These are phyloP conservation scores for Aspergillus asperescens DNA, from an alignment of 495 filamentous ascomycete genomes.

Conservation along the genomic window DNA sequence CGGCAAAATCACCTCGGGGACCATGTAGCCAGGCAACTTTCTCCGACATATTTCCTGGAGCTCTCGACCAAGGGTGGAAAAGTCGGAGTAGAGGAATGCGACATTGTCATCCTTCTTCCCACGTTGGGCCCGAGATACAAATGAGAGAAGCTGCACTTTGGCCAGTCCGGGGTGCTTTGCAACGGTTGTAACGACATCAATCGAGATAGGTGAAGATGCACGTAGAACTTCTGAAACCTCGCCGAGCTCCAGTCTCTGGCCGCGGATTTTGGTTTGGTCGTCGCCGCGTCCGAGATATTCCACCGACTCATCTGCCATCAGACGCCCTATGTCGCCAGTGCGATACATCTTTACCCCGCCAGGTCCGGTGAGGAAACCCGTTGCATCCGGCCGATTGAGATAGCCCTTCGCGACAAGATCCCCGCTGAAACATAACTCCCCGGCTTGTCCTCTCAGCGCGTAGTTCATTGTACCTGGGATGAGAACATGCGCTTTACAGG, in stretches of 20 bases:
- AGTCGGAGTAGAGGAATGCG: conserved; percentile 20
- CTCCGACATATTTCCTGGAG: conserved; percentile 36
- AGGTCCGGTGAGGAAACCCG: conserved; percentile 37
- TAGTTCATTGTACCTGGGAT: conserved; percentile 59
- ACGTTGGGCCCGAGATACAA: conserved; percentile 21
- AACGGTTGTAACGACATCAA: conserved; percentile 40
- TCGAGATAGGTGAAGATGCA: conserved; percentile 27
- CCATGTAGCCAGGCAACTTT: conserved; percentile 50
- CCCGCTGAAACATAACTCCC: conserved; percentile 83
- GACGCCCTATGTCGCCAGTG: conserved; percentile 45
- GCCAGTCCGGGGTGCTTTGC: conserved; percentile 40
- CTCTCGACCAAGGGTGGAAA: conserved; percentile 19
- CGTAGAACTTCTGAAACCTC: conserved; percentile 61
- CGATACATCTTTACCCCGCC: conserved; percentile 41
- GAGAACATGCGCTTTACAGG: conserved; percentile 79
- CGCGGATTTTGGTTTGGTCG: conserved; percentile 75
- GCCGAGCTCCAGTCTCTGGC: conserved; percentile 68
- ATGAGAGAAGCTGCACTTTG: conserved; percentile 40
- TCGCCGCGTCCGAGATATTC: conserved; percentile 70
- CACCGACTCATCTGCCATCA: conserved; percentile 42
- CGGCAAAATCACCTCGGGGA: conserved; percentile 46
- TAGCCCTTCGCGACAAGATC: conserved; percentile 85
- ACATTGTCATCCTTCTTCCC: conserved; percentile 8
- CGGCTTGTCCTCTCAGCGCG: conserved; percentile 71
- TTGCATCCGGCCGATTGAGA: conserved; percentile 62